Evolutionary conservation across 148 eudicot species (phyloP).

Genomic region (Persicaria tinctoria): DNA sequence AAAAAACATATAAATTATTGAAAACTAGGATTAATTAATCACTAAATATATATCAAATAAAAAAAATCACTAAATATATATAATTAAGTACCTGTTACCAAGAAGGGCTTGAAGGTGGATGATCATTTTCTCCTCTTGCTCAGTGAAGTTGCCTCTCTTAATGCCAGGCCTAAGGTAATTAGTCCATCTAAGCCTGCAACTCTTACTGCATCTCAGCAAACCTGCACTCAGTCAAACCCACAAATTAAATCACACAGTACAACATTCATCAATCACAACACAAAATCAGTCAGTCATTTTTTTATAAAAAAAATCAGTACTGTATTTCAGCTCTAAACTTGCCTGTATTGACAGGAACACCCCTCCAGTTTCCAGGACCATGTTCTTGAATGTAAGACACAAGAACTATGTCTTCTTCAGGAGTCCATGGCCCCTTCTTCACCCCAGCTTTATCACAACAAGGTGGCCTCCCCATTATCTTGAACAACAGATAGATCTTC

Average conservation of each 20-base stretch:
- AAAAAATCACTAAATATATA: not conserved
- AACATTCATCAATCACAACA: not conserved
- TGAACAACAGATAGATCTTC: no score
- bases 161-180: slow-evolving; percentile 90
- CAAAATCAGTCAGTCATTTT: not conserved
- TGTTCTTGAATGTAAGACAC: slow-evolving; percentile 48
- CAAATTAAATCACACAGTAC: not conserved
- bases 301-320: not conserved
- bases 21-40: not conserved
- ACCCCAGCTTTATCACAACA: slow-evolving; percentile 39
- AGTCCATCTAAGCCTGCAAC: slow-evolving; percentile 93
- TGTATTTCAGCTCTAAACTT: not conserved
- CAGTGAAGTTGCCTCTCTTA: slow-evolving; percentile 71
- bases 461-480: slow-evolving; percentile 49
- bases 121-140: slow-evolving; percentile 81
- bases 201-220: slow-evolving; percentile 82
- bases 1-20: no score
- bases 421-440: slow-evolving; percentile 60
- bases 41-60: not conserved
- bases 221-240: slow-evolving; percentile 26
- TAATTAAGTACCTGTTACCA: slow-evolving; percentile 57
- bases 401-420: slow-evolving; percentile 48
- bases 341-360: slow-evolving; percentile 44
- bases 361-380: slow-evolving; percentile 56
- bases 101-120: slow-evolving; percentile 90